Conservation (phyloP, 257 asterid genomes). For the Nicotiana obtusifolia region DNA sequence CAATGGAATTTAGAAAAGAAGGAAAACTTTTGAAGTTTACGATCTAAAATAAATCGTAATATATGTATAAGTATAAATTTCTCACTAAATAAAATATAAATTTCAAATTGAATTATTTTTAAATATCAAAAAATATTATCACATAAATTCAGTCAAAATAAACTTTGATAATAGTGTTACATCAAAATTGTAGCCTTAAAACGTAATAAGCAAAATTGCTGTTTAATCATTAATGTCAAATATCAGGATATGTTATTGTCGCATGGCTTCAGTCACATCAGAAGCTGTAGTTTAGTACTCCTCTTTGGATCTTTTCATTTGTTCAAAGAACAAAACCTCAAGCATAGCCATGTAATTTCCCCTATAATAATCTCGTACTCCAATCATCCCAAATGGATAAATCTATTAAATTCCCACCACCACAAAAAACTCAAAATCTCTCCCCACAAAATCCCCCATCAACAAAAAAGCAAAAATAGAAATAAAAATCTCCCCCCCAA, state of each 20-base stretch:
- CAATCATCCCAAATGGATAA: background rate
- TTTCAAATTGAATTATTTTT: too few species aligned
- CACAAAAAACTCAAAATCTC: constrained; percentile 9
- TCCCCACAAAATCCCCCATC: background rate
- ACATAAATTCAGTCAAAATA: too few species aligned
- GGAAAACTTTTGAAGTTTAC: too few species aligned
- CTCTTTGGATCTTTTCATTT: background rate
- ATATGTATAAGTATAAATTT: too few species aligned
- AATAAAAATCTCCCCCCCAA: background rate
- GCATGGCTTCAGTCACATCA: background rate
- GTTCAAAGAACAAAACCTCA: background rate
- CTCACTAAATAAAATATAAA: too few species aligned
- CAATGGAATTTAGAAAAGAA: too few species aligned
- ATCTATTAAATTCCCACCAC: background rate
- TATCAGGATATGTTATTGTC: background rate
- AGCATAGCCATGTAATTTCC: constrained; percentile 1
- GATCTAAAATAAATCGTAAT: too few species aligned
- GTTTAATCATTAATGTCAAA: background rate
- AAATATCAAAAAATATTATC: too few species aligned
- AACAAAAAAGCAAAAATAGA: background rate
- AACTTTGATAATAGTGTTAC: too few species aligned
- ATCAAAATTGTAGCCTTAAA: background rate
- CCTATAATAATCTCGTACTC: background rate
- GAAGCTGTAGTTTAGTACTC: background rate
- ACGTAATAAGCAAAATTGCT: background rate